Percentiles rank a stretch among this genome's conserved stretches.
Conservation (phyloP, 192 early-diverging fungal genomes). For the Podila clonocystis region DNA sequence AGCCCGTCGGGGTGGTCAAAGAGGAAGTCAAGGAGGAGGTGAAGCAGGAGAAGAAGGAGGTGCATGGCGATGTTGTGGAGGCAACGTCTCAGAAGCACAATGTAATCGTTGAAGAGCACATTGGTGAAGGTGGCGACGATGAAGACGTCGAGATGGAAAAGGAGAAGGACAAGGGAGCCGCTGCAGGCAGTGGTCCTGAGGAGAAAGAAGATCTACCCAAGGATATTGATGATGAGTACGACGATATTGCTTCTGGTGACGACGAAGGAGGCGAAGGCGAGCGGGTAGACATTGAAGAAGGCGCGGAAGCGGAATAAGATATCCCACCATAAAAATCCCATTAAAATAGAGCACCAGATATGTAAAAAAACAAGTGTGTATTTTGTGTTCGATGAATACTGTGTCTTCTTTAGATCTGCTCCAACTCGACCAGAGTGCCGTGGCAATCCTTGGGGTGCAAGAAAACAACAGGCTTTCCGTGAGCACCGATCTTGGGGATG, state of each 20-base stretch:
- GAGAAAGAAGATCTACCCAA: background rate
- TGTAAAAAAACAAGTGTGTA: background rate
- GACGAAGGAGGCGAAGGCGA: no score
- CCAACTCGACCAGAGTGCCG: conserved; percentile 82
- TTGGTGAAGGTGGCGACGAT: background rate
- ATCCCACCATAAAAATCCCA: no score
- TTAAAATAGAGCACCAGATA: no score
- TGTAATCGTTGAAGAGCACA: background rate
- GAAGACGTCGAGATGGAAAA: no score
- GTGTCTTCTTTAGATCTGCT: conserved; percentile 53
- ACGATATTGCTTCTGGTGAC: background rate
- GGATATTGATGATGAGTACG: conserved; percentile 6
- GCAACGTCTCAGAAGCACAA: background rate
- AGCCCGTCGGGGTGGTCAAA: background rate
- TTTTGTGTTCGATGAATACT: background rate
- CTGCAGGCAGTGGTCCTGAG: background rate
- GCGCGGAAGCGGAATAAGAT: no score
- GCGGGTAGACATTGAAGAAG: no score
- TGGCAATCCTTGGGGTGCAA: conserved; percentile 87
- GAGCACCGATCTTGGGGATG: conserved; percentile 85
- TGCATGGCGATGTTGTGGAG: background rate
- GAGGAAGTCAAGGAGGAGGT: background rate
- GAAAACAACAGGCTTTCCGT: conserved; percentile 82
- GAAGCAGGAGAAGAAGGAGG: conserved; percentile 1
- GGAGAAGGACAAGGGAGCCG: no score